These are phyloP conservation scores for Chrysoporthe puriensis DNA, from an alignment of 2,329 filamentous ascomycete species.

Conservation along the genomic window DNA sequence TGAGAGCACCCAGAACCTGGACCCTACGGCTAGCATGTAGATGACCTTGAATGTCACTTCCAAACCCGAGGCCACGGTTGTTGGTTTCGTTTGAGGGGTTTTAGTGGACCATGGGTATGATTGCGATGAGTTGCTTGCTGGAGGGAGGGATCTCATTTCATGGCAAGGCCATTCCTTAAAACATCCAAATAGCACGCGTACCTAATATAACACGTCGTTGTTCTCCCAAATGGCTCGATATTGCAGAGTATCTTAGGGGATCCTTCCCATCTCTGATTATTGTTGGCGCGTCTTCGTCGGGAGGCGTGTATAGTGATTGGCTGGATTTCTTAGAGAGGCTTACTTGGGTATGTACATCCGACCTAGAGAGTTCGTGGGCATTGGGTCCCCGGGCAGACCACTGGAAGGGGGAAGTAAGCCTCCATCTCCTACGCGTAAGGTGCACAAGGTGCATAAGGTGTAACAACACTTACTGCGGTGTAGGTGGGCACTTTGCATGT, in stretches of 20 bases:
- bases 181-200: constrained; percentile 9
- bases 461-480: background rate
- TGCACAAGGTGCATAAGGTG: too few relatives aligned
- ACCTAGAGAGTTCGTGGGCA: too few relatives aligned
- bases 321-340: background rate
- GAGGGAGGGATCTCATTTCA: background rate
- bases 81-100: background rate
- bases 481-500: background rate
- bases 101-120: constrained; percentile 4
- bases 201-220: constrained; percentile 6
- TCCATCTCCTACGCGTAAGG: background rate
- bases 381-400: too few relatives aligned
- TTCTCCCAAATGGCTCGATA: background rate
- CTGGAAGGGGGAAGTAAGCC: background rate
- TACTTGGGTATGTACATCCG: background rate
- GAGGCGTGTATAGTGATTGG: background rate
- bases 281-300: background rate
- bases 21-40: constrained; percentile 28
- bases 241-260: background rate
- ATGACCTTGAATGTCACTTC: background rate
- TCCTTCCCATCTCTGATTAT: background rate
- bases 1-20: constrained; percentile 42
- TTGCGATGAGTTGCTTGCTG: background rate
- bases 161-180: background rate
- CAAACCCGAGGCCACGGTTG: background rate